Percentiles rank a stretch among this genome's conserved stretches.
Evolutionary conservation across 352 stramenopile genomes (phyloP).

Genomic region (Phytophthora agathidicida): DNA sequence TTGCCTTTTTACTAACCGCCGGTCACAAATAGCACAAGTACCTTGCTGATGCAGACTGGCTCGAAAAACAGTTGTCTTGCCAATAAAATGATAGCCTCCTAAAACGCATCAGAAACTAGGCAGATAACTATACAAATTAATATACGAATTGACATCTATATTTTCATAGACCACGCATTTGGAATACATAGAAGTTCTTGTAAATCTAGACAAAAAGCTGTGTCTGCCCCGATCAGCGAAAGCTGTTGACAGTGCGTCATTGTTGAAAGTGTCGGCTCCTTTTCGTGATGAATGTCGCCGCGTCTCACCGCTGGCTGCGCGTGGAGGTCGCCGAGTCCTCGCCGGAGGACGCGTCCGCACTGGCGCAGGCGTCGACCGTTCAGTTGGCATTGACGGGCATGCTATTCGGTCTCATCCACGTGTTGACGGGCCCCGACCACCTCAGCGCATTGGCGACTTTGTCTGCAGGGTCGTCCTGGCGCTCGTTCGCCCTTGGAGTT

Average conservation of each 20-base stretch:
- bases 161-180: too few relatives aligned
- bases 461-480: constrained; percentile 69
- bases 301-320: constrained; percentile 41
- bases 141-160: too few relatives aligned
- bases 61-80: too few relatives aligned
- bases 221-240: too few relatives aligned
- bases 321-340: constrained; percentile 37
- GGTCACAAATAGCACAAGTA: constrained; percentile 3
- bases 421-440: constrained; percentile 84
- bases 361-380: constrained; percentile 43
- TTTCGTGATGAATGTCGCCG: constrained; percentile 7
- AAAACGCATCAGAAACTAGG: too few relatives aligned
- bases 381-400: constrained; percentile 58
- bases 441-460: constrained; percentile 87
- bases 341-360: constrained; percentile 29
- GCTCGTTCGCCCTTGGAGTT: constrained; percentile 81
- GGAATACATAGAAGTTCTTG: too few relatives aligned
- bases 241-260: too few relatives aligned
- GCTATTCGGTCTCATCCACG: constrained; percentile 68
- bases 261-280: not conserved
- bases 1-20: not conserved
- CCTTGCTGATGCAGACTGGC: too few relatives aligned
- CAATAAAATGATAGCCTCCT: too few relatives aligned
- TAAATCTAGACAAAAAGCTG: too few relatives aligned
- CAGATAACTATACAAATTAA: too few relatives aligned